Conservation (phyloP, 495 filamentous ascomycete species). For the Tuber umbilicatum region DNA sequence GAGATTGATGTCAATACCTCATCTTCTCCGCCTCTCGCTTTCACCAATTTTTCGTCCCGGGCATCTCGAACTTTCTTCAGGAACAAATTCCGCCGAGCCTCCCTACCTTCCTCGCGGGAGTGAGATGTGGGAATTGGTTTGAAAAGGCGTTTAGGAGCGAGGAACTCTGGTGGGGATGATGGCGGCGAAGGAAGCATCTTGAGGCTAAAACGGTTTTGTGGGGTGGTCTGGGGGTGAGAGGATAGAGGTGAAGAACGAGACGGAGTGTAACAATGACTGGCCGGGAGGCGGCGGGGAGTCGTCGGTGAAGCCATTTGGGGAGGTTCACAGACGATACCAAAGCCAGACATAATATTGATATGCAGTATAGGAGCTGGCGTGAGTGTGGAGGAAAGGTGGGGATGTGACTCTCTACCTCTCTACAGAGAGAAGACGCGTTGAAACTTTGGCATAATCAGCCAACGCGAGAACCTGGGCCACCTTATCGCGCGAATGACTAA, state of each 20-base stretch:
- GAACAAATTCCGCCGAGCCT: slow-evolving; percentile 59
- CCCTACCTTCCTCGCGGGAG: slow-evolving; percentile 47
- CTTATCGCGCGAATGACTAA: slow-evolving; percentile 13
- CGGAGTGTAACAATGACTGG: slow-evolving; percentile 17
- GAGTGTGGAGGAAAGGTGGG: neutral
- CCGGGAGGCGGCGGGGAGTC: slow-evolving; percentile 20
- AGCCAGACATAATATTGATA: slow-evolving; percentile 10
- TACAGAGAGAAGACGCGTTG: slow-evolving; percentile 23
- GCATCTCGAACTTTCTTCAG: slow-evolving; percentile 68
- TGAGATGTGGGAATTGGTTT: slow-evolving; percentile 27
- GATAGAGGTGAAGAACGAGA: slow-evolving; percentile 38
- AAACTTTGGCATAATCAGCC: neutral
- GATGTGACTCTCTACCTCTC: neutral
- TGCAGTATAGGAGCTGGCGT: neutral
- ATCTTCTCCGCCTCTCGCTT: slow-evolving; percentile 65
- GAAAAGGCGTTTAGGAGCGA: slow-evolving; percentile 29
- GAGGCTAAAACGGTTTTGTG: slow-evolving; percentile 7
- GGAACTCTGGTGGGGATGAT: slow-evolving; percentile 36
- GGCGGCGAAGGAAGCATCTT: slow-evolving; percentile 39
- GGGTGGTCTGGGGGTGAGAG: slow-evolving; percentile 6
- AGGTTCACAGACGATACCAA: slow-evolving; percentile 5
- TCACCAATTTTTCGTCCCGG: slow-evolving; percentile 59
- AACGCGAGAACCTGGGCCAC: slow-evolving; percentile 6
- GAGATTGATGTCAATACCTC: slow-evolving; percentile 51
- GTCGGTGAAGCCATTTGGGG: slow-evolving; percentile 10